Evolutionary conservation across 2,329 filamentous ascomycete species (phyloP), one percentile per base, ranked within the genome.

Genomic region (Colletotrichum abscissum): DNA sequence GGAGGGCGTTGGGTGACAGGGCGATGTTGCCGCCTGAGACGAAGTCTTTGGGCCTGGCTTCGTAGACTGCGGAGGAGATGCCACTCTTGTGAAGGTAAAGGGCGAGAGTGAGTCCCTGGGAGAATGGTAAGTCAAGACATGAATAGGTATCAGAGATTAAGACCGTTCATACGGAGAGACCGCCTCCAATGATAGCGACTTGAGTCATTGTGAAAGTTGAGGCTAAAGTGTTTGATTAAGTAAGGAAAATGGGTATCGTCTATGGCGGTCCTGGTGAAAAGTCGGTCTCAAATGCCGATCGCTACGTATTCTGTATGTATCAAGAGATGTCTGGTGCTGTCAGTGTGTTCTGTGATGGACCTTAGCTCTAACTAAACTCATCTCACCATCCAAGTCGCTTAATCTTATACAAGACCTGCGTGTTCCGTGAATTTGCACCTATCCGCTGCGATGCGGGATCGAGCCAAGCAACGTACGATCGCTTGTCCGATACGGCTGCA

Each of bases 1-100:
- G 83, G 1, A 92, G 83, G 0, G 88, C 87, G 63, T 91, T 91
- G 4, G 90, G 89, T 0, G 89, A 89, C 1, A 91, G 84, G 85
- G 90, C 89, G 24, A 91, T 81, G 1, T 87, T 88, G 1, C 89
- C 89, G n/a, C 87, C 86, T 30, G 86, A 85, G 69, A 87, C 83
- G 1, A 86, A 81, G 2, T 84, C 81, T 0, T 83, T 82, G 0
- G 80, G 73, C 8, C 86, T 84, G 14, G 83, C 81, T 72, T 91
- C 89, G 73, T 89, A 91, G 63, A 91, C 79, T 5, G 81, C 86
- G 73, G 80, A 83, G 11, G 82, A 75, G 46, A 92, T 90, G 55
- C 81, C 81, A 68, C 88, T 82, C 55, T 85, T 81, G 72, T 90
- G 84, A 0, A 92, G 82, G 2, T 87, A 84, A 0, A 92, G 82